Percentiles rank a stretch among this genome's conserved stretches.
Conservation (phyloP, 805 yeast genomes). For the Starmerella gropengiesseri region DNA sequence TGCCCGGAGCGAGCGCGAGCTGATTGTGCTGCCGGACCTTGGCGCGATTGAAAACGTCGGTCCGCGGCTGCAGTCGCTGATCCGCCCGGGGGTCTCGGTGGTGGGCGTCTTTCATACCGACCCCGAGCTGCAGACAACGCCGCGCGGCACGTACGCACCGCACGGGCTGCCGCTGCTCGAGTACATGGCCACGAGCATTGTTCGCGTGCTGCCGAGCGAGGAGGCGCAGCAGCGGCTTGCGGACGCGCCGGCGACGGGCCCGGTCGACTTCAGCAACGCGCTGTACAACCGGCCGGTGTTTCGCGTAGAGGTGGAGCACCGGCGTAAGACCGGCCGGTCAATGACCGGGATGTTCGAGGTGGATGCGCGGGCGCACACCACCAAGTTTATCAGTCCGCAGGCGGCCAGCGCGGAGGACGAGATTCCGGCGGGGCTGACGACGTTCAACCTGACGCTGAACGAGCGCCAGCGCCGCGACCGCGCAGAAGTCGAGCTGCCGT, state of each 20-base stretch:
- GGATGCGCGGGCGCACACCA: slow-evolving; percentile 36
- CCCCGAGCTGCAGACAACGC: neutral
- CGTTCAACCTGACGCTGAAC: slow-evolving; percentile 73
- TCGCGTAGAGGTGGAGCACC: slow-evolving; percentile 45
- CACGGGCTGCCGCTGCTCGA: slow-evolving; percentile 40
- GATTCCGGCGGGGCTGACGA: slow-evolving; percentile 62
- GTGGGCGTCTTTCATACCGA: slow-evolving; percentile 22
- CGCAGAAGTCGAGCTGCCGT: slow-evolving; percentile 86
- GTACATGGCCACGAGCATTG: slow-evolving; percentile 65
- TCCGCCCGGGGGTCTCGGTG: slow-evolving; percentile 31
- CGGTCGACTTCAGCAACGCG: slow-evolving; percentile 25
- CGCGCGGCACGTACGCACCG: slow-evolving; percentile 39
- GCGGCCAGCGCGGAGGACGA: slow-evolving; percentile 26
- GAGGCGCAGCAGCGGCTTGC: slow-evolving; percentile 22
- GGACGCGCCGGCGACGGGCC: slow-evolving; percentile 36
- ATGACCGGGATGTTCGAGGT: slow-evolving; percentile 44
- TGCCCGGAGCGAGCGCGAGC: slow-evolving; percentile 19
- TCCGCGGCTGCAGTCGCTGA: slow-evolving; percentile 40
- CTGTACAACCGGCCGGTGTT: slow-evolving; percentile 39
- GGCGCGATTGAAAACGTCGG: slow-evolving; percentile 47
- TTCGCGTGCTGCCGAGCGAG: slow-evolving; percentile 45
- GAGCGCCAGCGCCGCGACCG: slow-evolving; percentile 64
- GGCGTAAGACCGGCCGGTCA: slow-evolving; percentile 80
- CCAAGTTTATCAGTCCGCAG: slow-evolving; percentile 29
- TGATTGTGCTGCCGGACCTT: slow-evolving; percentile 42